Conservation (phyloP, 2,329 filamentous ascomycete species). For the Fusarium pseudograminearum region DNA sequence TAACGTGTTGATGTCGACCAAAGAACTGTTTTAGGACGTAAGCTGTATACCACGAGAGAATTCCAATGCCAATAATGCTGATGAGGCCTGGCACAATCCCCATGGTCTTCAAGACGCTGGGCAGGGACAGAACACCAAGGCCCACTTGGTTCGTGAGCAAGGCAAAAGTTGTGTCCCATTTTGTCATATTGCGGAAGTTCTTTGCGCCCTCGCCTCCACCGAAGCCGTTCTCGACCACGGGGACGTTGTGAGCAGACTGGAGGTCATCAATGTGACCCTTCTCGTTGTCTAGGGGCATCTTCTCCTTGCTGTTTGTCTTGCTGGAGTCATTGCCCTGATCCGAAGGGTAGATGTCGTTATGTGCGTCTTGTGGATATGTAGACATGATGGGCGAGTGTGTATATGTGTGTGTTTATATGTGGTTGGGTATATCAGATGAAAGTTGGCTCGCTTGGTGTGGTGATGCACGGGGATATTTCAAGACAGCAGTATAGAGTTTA, state of each 20-base stretch:
- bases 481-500: background rate
- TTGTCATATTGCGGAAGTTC: slow-evolving; percentile 51
- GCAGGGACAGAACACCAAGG: slow-evolving; percentile 72
- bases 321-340: slow-evolving; percentile 45
- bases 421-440: slow-evolving; percentile 5
- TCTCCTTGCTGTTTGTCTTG: slow-evolving; percentile 47
- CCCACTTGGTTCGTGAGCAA: slow-evolving; percentile 53
- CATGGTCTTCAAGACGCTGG: slow-evolving; percentile 75
- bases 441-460: slow-evolving; percentile 8
- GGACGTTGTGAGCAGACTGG: slow-evolving; percentile 33
- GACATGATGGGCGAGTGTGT: slow-evolving; percentile 29
- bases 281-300: slow-evolving; percentile 38
- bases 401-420: slow-evolving; percentile 6
- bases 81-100: slow-evolving; percentile 44
- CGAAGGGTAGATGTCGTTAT: slow-evolving; percentile 45
- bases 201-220: slow-evolving; percentile 49
- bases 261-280: slow-evolving; percentile 31
- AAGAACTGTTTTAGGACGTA: slow-evolving; percentile 72
- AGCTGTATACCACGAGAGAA: slow-evolving; percentile 73
- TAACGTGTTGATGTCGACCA: slow-evolving; percentile 73
- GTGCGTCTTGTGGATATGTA: slow-evolving; percentile 33
- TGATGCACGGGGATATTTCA: slow-evolving; percentile 4
- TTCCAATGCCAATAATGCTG: slow-evolving; percentile 31
- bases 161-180: slow-evolving; percentile 52
- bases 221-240: slow-evolving; percentile 47